Base-by-base conservation (phyloP, 257 asterid species). In the Lithospermum erythrorhizon region DNA sequence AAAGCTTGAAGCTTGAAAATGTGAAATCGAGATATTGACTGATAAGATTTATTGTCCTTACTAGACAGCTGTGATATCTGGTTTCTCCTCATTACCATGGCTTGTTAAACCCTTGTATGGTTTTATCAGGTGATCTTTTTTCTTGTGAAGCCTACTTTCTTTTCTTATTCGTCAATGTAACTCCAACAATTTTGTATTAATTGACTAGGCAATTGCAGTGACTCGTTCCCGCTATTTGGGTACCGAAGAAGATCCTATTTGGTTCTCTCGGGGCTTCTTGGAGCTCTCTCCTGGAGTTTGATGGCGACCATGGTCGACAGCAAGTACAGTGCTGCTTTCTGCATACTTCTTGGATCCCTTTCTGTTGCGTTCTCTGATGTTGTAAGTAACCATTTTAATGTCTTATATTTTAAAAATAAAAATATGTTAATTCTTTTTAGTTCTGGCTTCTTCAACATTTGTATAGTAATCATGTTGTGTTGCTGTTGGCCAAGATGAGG, bases 321-420 rank as follows among this genome's bases (percentile, higher is more conserved):
- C 95, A 93, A 93, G 75, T 93, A 89, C 63, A 83, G 87, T 32
- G 94, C 86, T 65, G 96, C 96, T 67, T 86, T 89, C 69, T 93
- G 90, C 86, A 93, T 86, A 65, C 82, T 93, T 77, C 82, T 84
- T 65, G 99, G 99, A 64, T 93, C 97, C 21, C 87, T 93, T 65
- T 93, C 99, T 64, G 96, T 93, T 25, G 99, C 99, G 64, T 83
- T 89, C 70, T 89, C 99, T 6, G 99, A 93, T 65, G 99, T 93
- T 27, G 99, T 93, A 79, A 89, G 99, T 81, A 70, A 59, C 54
- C 59, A 19, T 61, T 57, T 49, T 53, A 1, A 27, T 51, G 55
- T 57, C 70, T 68, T 23, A 21, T 22, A 1, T 8, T 35, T 10
- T 6, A 8, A 35, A 35, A 35, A 9, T 35, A 27, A 27, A 27